Percentiles rank a stretch among this genome's conserved stretches.
phyloP scores from a whole-genome alignment of 2,329 filamentous ascomycete species.

The Colletotrichum plurivorum region DNA sequence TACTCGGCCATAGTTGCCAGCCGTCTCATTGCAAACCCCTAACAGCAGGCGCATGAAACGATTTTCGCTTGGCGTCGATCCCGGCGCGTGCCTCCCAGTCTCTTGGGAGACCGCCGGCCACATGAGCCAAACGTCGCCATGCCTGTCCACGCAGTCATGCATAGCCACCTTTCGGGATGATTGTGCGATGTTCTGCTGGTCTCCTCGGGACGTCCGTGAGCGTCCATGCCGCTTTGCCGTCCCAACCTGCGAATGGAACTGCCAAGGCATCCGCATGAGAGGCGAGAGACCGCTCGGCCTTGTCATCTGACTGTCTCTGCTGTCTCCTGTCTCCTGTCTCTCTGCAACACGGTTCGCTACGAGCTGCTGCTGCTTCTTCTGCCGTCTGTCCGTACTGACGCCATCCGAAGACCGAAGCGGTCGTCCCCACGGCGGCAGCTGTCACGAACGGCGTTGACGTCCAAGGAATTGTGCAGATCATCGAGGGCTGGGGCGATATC shows the following conservation, averaged over 20 bases:
- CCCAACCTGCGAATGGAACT: slow-evolving; percentile 19
- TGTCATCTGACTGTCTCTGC: slow-evolving; percentile 34
- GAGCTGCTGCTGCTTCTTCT: slow-evolving; percentile 15
- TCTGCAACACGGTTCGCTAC: slow-evolving; percentile 21
- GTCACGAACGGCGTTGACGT: slow-evolving; percentile 17
- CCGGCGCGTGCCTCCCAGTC: slow-evolving; percentile 2
- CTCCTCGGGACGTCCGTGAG: slow-evolving; percentile 5
- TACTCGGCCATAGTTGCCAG: slow-evolving; percentile 10
- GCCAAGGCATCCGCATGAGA: slow-evolving; percentile 21
- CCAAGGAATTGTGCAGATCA: neutral
- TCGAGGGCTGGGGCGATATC: neutral
- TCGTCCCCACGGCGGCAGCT: slow-evolving; percentile 27
- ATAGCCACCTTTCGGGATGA: neutral
- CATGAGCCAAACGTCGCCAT: neutral
- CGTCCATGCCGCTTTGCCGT: slow-evolving; percentile 13
- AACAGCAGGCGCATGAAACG: slow-evolving; percentile 29
- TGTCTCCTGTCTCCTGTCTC: slow-evolving; percentile 17
- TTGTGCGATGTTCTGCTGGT: slow-evolving; percentile 23
- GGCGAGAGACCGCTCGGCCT: slow-evolving; percentile 17
- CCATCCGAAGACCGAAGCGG: slow-evolving; percentile 27
- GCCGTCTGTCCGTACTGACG: slow-evolving; percentile 1
- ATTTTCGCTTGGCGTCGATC: slow-evolving; percentile 17
- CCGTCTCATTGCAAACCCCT: neutral
- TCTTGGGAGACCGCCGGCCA: slow-evolving; percentile 7
- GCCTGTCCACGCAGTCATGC: neutral